These are phyloP conservation scores for Myriosclerotinia scirpicola DNA, from an alignment of 2,329 filamentous ascomycete species.

Conservation along the genomic window DNA sequence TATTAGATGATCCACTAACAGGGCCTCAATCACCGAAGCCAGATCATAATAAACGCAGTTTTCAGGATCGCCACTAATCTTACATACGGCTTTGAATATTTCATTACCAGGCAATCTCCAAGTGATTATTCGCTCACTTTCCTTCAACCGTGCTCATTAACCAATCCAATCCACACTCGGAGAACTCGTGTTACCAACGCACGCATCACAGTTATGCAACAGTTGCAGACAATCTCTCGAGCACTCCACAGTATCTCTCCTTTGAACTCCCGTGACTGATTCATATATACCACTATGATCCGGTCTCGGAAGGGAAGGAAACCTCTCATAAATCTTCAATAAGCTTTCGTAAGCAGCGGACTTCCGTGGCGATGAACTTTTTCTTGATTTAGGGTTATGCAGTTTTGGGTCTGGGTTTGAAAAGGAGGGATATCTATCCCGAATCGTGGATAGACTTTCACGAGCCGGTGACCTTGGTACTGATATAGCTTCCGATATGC, in stretches of 20 bases:
- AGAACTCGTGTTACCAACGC: slow-evolving; percentile 22
- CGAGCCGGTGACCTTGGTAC: slow-evolving; percentile 3
- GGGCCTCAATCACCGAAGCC: not conserved
- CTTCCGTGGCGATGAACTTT: not conserved
- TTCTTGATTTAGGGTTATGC: not conserved
- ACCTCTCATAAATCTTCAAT: slow-evolving; percentile 10
- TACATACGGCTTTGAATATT: not conserved
- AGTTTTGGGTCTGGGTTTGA: not conserved
- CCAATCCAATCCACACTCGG: slow-evolving; percentile 35
- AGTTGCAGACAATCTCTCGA: slow-evolving; percentile 7
- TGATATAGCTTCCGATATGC: not conserved
- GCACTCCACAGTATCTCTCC: not conserved
- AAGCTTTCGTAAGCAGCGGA: not conserved
- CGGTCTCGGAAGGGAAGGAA: slow-evolving; percentile 20
- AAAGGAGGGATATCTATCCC: not conserved
- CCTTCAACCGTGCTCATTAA: slow-evolving; percentile 7
- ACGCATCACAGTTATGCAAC: slow-evolving; percentile 29
- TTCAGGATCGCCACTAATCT: not conserved
- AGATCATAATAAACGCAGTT: not conserved
- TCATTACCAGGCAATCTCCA: not conserved
- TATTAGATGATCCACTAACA: not conserved
- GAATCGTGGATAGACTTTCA: slow-evolving; percentile 8
- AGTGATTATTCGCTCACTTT: not conserved
- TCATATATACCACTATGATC: slow-evolving; percentile 28
- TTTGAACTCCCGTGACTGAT: slow-evolving; percentile 23